A percentile compares a stretch with the other conserved stretches of the same genome.
Conservation (phyloP, 805 yeast genomes). For the Diddensiella transvaalensis region DNA sequence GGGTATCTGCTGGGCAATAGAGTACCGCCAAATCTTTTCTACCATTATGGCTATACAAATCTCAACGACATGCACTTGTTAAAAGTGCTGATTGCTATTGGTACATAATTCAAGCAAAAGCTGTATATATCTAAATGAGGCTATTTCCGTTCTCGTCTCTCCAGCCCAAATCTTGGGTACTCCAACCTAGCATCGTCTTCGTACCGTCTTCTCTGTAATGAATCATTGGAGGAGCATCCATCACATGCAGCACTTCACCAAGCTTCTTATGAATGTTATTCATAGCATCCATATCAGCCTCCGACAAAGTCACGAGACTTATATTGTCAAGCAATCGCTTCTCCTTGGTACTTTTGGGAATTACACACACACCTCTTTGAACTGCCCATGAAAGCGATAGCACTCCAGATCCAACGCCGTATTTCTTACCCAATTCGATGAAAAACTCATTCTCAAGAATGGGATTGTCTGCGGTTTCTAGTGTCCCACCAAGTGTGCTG, state of each 20-base stretch:
- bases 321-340: slow-evolving; percentile 1
- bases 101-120: too few relatives aligned
- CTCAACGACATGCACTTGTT: too few relatives aligned
- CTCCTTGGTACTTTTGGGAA: slow-evolving; percentile 63
- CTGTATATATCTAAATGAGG: too few relatives aligned
- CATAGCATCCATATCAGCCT: slow-evolving; percentile 1
- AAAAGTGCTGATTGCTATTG: too few relatives aligned
- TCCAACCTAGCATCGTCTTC: slow-evolving; percentile 9
- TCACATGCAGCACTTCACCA: slow-evolving; percentile 7
- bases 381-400: slow-evolving; percentile 16
- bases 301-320: slow-evolving; percentile 4
- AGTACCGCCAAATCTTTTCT: too few relatives aligned
- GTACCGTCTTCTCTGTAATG: slow-evolving; percentile 4
- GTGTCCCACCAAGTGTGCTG: slow-evolving; percentile 64
- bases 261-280: slow-evolving; percentile 5
- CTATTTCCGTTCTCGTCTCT: slow-evolving; percentile 9
- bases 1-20: too few relatives aligned
- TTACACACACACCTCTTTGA: slow-evolving; percentile 50
- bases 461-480: slow-evolving; percentile 33
- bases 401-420: slow-evolving; percentile 34
- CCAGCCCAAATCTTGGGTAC: slow-evolving; percentile 13
- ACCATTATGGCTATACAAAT: too few relatives aligned
- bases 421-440: slow-evolving; percentile 51
- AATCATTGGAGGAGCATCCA: slow-evolving; percentile 7
- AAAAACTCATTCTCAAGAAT: slow-evolving; percentile 51